Evolutionary conservation across 2,329 filamentous ascomycete genomes (phyloP).

Genomic region (Emmonsiellopsis sp.): DNA sequence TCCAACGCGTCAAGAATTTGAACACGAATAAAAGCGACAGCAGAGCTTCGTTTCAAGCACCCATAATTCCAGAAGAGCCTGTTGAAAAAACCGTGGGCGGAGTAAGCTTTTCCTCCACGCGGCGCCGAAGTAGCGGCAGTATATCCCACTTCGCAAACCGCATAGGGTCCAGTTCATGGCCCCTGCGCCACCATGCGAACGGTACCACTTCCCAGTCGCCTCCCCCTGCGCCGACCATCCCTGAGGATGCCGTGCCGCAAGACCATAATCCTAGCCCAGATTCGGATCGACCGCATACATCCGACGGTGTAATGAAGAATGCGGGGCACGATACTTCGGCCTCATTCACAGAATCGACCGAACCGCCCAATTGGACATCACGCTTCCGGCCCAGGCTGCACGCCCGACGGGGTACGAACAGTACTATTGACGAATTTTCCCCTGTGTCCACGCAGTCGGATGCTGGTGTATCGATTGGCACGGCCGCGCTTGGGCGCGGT

Average conservation of each 20-base stretch:
- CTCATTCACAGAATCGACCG: background rate
- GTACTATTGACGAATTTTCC: background rate
- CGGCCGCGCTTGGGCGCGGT: constrained; percentile 26
- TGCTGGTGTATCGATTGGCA: background rate
- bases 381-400: constrained; percentile 6
- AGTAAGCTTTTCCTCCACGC: too few species aligned
- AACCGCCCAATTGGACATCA: constrained; percentile 8
- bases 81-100: constrained; percentile 16
- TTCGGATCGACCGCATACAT: constrained; percentile 7
- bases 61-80: constrained; percentile 18
- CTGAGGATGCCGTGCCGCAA: background rate
- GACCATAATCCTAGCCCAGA: background rate
- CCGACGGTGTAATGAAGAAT: constrained; percentile 11
- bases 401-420: constrained; percentile 2
- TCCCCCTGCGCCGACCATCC: background rate
- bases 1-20: constrained; percentile 21
- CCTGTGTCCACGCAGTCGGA: background rate
- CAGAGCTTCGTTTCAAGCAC: background rate
- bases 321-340: background rate
- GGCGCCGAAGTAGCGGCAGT: too few species aligned
- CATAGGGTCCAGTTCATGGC: constrained; percentile 15
- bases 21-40: constrained; percentile 2
- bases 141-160: constrained; percentile 3
- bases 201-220: constrained; percentile 1
- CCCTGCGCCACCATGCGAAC: constrained; percentile 11